These are phyloP conservation scores for Straminergon stramineum DNA, from an alignment of 225 moss, liverwort and hornwort genomes.

Conservation along the genomic window DNA sequence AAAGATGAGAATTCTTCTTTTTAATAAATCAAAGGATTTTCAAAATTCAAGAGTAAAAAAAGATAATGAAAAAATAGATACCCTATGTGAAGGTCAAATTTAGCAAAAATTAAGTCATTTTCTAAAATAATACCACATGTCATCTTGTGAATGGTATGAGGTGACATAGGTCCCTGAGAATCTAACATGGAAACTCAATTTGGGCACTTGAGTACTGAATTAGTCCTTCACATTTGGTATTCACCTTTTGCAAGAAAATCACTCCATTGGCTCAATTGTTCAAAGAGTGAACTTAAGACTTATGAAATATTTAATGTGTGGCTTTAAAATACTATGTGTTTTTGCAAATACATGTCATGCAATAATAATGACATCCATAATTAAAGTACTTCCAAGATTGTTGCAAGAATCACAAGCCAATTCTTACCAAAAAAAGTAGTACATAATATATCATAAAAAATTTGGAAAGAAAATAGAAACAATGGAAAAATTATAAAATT, in stretches of 20 bases:
- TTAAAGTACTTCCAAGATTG: background rate
- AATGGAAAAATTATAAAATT: background rate
- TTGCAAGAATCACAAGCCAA: background rate
- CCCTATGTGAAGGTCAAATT: too few species aligned
- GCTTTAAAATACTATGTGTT: background rate
- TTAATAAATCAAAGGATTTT: background rate
- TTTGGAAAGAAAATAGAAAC: background rate
- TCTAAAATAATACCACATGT: too few species aligned
- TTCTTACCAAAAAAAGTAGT: background rate
- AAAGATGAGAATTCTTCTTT: too few species aligned
- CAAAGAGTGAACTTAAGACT: background rate
- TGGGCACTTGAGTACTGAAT: too few species aligned
- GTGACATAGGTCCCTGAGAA: too few species aligned
- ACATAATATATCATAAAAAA: background rate
- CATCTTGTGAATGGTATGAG: too few species aligned
- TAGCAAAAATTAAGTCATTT: too few species aligned
- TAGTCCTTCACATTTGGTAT: too few species aligned
- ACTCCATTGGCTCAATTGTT: background rate
- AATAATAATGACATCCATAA: background rate
- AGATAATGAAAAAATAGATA: background rate
- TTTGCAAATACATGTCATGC: fast-evolving
- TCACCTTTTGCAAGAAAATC: background rate
- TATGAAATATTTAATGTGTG: background rate
- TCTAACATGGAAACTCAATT: too few species aligned
- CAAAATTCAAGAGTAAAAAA: background rate